Evolutionary conservation across 2,329 filamentous ascomycete genomes (phyloP).

Genomic region (Cladophialophora psammophila): DNA sequence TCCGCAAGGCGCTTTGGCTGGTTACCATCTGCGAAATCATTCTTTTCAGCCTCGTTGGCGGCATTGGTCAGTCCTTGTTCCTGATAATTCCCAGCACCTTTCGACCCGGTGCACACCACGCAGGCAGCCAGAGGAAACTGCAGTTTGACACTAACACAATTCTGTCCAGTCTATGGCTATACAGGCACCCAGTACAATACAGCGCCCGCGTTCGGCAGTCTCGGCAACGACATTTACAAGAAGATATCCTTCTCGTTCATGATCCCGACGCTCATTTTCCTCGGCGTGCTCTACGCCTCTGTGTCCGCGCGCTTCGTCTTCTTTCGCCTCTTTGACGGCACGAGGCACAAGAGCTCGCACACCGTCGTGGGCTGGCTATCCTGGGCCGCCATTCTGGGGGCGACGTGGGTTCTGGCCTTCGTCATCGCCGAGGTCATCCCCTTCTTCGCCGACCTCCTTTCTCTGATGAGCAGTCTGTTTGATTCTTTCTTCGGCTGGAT

Average conservation of each 20-base stretch:
- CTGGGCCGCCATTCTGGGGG: conserved; percentile 75
- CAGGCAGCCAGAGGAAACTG: conserved; percentile 1
- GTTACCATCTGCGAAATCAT: conserved; percentile 89
- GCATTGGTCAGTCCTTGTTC: conserved; percentile 56
- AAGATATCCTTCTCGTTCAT: conserved; percentile 94
- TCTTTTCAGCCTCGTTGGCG: conserved; percentile 82
- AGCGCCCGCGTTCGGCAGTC: conserved; percentile 83
- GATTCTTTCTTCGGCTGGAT: conserved; percentile 86
- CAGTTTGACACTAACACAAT: neutral
- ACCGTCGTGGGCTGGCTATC: conserved; percentile 80
- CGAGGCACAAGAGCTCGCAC: conserved; percentile 79
- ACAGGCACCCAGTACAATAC: conserved; percentile 90
- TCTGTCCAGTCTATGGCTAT: conserved; percentile 55
- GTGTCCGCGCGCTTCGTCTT: conserved; percentile 91
- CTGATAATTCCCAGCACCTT: neutral
- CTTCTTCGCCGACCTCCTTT: conserved; percentile 78
- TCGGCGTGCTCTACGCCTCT: conserved; percentile 88
- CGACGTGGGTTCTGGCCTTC: conserved; percentile 85
- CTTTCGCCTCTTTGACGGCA: conserved; percentile 83
- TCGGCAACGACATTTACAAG: conserved; percentile 76
- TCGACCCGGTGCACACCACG: too few relatives aligned
- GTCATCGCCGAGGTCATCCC: conserved; percentile 92
- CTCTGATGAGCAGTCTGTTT: conserved; percentile 73
- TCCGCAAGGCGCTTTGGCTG: conserved; percentile 90
- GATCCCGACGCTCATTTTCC: conserved; percentile 91